Conservation (phyloP, 768 basidiomycete species). For the Epithele typhae region DNA sequence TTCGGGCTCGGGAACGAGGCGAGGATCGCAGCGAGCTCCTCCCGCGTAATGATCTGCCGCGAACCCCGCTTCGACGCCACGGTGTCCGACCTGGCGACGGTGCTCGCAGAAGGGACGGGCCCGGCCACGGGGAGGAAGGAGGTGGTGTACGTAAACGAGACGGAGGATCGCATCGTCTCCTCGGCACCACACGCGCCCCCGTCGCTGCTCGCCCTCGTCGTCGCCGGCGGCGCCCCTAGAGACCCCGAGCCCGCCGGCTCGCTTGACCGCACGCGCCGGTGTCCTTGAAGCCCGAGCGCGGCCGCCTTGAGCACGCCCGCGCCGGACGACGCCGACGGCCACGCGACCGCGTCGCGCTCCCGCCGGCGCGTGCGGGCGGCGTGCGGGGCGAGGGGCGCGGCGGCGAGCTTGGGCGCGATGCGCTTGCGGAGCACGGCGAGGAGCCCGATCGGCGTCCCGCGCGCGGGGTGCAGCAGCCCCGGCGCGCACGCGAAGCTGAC, state of each 20-base stretch:
- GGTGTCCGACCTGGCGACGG: background rate
- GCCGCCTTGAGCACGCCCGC: background rate
- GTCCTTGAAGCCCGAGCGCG: background rate
- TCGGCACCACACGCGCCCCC: background rate
- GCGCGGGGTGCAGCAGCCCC: constrained; percentile 51
- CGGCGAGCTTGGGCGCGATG: constrained; percentile 57
- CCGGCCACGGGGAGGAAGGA: background rate
- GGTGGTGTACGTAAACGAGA: background rate
- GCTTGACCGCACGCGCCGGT: constrained; percentile 9
- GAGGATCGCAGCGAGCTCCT: constrained; percentile 11
- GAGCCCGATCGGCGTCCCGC: constrained; percentile 56
- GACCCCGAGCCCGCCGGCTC: background rate
- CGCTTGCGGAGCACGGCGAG: constrained; percentile 73
- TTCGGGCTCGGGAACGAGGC: constrained; percentile 2
- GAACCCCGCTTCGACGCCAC: background rate
- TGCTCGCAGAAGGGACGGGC: too few relatives aligned
- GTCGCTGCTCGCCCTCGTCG: background rate
- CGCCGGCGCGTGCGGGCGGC: background rate
- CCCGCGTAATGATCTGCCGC: constrained; percentile 7
- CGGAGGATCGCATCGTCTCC: too few relatives aligned
- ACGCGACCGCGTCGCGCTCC: background rate
- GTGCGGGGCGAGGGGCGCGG: constrained; percentile 20
- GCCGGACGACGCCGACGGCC: background rate
- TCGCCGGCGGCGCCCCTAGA: background rate
- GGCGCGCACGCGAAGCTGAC: constrained; percentile 75